Base-by-base conservation (phyloP, 148 eudicot species). In the Amaranthus cruentus region DNA sequence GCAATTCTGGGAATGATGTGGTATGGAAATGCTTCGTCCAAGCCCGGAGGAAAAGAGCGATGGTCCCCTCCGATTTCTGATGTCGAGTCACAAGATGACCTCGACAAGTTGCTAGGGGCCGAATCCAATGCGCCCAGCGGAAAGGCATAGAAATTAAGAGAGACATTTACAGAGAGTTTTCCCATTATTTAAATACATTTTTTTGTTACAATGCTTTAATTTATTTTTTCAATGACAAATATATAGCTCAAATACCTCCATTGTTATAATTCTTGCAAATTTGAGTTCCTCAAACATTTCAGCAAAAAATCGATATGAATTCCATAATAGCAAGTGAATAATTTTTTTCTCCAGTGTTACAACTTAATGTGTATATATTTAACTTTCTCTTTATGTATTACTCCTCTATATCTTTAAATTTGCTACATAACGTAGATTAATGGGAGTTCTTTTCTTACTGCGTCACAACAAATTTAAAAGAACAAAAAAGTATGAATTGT, bases 1-100 rank as follows among this genome's bases (percentile, higher is more conserved):
- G 88, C 88, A 2, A 77, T 85, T n/a, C 12, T 78, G 67, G 88
- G 88, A 56, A 83, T 85, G 88, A 76, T 85, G 50, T 85, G 88
- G 88, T 85, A 85, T 15, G 78, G 86, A 38, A 85, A 76, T 68
- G 88, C 88, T 51, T 85, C 88, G 7, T 75, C 88, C 42, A 85
- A 85, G 55, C 85, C 88, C 9, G 88, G 86, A 47, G 88, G 88
- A 38, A 85, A 85, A 43, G 88, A 85, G 66, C 76, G 76, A 5
- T 51, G 79, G 75, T 60, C 59, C 4, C 69, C 82, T 9, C 77
- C 85, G 7, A 70, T 74, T 46, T 53, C 83, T 7, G 82, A 64
- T 51, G 78, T 21, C 47, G 79, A 80, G 70, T 72, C 75, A 9
- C 75, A 82, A 54, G 85, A 83, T 61, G 85, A 83, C 62, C 73